A percentile compares a stretch with the other conserved stretches of the same genome.
These are phyloP conservation scores for Naganishia albida DNA, from an alignment of 1,284 basidiomycete species.

Conservation along the genomic window DNA sequence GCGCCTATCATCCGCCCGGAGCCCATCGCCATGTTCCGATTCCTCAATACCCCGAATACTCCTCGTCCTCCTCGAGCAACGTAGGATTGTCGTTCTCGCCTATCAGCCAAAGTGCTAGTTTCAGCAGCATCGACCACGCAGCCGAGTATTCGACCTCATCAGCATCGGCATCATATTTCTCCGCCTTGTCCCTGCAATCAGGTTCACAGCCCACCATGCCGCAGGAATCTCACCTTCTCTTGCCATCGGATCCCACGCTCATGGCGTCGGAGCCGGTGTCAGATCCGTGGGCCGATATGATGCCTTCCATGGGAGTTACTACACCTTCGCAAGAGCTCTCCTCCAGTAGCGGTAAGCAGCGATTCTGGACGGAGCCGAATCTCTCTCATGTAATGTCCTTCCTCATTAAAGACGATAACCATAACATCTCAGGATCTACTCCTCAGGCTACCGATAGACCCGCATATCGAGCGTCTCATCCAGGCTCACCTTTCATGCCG, in stretches of 20 bases:
- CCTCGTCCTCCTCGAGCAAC: conserved; percentile 8
- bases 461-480: neutral
- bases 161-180: conserved; percentile 16
- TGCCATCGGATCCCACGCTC: neutral
- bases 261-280: neutral
- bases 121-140: neutral
- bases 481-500: neutral
- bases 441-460: conserved; percentile 6
- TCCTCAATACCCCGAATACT: neutral
- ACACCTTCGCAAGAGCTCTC: conserved; percentile 16
- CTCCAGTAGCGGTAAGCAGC: neutral
- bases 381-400: neutral
- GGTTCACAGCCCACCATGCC: neutral
- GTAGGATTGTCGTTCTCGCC: conserved; percentile 13
- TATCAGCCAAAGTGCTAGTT: conserved; percentile 1
- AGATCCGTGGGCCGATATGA: conserved; percentile 19
- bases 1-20: neutral
- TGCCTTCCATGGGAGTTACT: conserved; percentile 20
- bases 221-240: neutral
- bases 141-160: conserved; percentile 11
- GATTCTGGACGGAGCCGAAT: neutral
- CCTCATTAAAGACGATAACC: neutral
- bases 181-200: conserved; percentile 11
- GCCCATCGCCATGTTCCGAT: neutral
- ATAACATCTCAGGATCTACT: neutral